Percentiles rank a stretch among this genome's conserved stretches.
phyloP scores from a whole-genome alignment of 2,329 filamentous ascomycete genomes.

The Aspergillus intermedius region DNA sequence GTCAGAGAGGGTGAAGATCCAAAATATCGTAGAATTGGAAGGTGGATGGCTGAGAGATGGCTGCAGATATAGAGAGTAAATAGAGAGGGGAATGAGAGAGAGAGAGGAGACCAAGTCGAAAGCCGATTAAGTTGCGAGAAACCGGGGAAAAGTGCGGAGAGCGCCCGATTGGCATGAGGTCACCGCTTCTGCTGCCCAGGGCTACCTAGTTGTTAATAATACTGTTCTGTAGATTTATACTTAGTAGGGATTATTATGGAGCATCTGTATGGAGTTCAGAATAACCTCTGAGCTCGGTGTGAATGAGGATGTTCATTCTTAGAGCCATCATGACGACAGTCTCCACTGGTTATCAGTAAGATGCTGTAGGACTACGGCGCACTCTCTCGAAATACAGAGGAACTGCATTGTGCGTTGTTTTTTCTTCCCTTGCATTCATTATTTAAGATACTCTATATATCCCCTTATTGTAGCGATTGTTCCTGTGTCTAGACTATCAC shows the following conservation, averaged over 20 bases:
- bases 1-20: neutral
- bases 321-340: conserved; percentile 11
- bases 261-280: too few species aligned
- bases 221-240: neutral
- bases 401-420: too few species aligned
- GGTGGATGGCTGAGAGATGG: neutral
- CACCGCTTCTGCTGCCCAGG: neutral
- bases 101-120: neutral
- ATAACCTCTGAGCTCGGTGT: neutral
- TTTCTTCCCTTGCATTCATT: too few species aligned
- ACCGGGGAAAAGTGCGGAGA: conserved; percentile 1
- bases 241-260: neutral
- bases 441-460: too few species aligned
- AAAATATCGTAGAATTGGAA: conserved; percentile 9
- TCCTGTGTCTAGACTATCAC: too few species aligned
- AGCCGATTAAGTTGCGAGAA: neutral
- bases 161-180: neutral
- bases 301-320: neutral
- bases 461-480: too few species aligned
- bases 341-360: neutral
- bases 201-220: neutral
- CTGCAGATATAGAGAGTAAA: neutral
- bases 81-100: neutral
- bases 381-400: too few species aligned
- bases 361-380: neutral